A percentile compares a stretch with the other conserved stretches of the same genome.
These are phyloP conservation scores for Ophiostoma perfectum DNA, from an alignment of 2,329 filamentous ascomycete genomes.

Conservation along the genomic window DNA sequence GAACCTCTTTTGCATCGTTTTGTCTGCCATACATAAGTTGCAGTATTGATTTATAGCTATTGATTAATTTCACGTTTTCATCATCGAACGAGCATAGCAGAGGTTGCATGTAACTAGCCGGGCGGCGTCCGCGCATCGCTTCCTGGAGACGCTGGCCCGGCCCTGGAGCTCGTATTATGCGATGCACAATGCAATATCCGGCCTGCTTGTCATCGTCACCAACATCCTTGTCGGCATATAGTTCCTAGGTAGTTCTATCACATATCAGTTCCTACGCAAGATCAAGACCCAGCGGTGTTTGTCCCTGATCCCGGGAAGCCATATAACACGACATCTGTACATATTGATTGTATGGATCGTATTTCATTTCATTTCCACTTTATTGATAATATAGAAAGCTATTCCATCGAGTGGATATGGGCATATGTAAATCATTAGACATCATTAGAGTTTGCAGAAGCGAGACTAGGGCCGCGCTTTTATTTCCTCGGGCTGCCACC, in stretches of 20 bases:
- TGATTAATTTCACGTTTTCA: no score
- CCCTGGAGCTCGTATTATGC: conserved; percentile 5
- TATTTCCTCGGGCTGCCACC: neutral
- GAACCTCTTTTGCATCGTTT: neutral
- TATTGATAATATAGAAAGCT: neutral
- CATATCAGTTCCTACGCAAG: neutral
- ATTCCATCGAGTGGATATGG: no score
- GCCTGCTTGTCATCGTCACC: neutral
- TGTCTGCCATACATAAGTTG: no score
- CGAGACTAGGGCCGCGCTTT: no score
- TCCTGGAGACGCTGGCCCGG: neutral
- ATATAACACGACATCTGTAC: no score
- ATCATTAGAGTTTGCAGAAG: no score
- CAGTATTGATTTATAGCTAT: no score
- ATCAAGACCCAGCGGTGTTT: neutral
- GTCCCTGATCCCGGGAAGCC: neutral
- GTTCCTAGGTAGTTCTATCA: neutral
- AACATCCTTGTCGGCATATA: neutral
- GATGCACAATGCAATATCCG: neutral
- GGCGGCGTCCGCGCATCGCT: neutral
- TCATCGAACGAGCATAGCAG: no score
- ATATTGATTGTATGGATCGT: no score
- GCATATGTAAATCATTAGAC: no score
- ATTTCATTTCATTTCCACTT: neutral
- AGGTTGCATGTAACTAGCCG: neutral